These are phyloP conservation scores for Wallemia mellicola DNA, from an alignment of 1,284 basidiomycete species.

Conservation along the genomic window DNA sequence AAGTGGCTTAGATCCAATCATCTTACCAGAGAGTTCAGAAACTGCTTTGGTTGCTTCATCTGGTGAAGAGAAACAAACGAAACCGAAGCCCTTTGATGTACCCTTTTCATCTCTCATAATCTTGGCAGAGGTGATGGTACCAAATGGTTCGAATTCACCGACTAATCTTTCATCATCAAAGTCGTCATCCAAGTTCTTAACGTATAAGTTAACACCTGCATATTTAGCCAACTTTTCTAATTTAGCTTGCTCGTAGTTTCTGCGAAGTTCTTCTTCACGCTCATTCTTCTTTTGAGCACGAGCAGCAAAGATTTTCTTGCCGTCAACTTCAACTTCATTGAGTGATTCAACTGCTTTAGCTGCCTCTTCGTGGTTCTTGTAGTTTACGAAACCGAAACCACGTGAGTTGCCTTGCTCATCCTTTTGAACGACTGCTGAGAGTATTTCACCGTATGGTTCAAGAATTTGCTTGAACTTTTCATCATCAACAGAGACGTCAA, in stretches of 20 bases:
- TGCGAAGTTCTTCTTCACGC: conserved; percentile 85
- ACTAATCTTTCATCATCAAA: conserved; percentile 84
- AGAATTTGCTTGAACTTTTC: conserved; percentile 73
- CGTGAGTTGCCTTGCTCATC: conserved; percentile 68
- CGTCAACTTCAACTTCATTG: conserved; percentile 59
- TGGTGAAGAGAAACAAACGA: conserved; percentile 94
- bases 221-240: conserved; percentile 96
- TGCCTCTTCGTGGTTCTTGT: conserved; percentile 68
- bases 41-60: conserved; percentile 99
- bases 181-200: conserved; percentile 86
- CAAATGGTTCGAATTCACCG: conserved; percentile 84
- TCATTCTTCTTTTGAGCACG: conserved; percentile 98
- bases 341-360: conserved; percentile 65
- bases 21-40: conserved; percentile 99
- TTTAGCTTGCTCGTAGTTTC: conserved; percentile 79
- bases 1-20: conserved; percentile 93
- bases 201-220: conserved; percentile 95
- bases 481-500: conserved; percentile 55
- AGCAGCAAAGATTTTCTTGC: conserved; percentile 78
- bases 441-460: conserved; percentile 47
- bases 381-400: conserved; percentile 98
- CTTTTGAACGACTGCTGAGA: conserved; percentile 51
- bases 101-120: conserved; percentile 94
- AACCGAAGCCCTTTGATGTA: conserved; percentile 83
- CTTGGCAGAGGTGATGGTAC: conserved; percentile 92